Evolutionary conservation across 2,329 filamentous ascomycete species (phyloP).

Genomic region (Exophiala xenobiotica): DNA sequence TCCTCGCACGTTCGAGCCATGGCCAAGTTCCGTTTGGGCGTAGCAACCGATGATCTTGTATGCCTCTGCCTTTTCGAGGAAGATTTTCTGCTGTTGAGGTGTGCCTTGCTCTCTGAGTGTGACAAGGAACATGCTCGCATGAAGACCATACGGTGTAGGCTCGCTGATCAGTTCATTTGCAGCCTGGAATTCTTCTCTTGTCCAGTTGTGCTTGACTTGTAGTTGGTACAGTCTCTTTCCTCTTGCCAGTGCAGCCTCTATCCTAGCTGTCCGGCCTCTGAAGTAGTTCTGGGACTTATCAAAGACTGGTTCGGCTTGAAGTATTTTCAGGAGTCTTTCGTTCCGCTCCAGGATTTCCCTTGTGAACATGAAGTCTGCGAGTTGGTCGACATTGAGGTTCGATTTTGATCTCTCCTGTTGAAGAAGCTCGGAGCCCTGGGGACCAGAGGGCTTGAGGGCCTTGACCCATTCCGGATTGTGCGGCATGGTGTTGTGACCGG

Average conservation of each 20-base stretch:
- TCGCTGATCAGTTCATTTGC: slow-evolving; percentile 71
- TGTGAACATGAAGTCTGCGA: slow-evolving; percentile 69
- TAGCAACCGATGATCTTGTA: slow-evolving; percentile 78
- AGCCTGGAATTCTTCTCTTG: slow-evolving; percentile 59
- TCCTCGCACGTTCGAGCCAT: slow-evolving; percentile 73
- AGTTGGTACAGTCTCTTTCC: slow-evolving; percentile 70
- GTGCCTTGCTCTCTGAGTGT: slow-evolving; percentile 71
- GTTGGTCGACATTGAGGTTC: slow-evolving; percentile 64
- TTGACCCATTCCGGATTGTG: slow-evolving; percentile 64
- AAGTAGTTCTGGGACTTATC: slow-evolving; percentile 79
- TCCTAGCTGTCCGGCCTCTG: slow-evolving; percentile 65
- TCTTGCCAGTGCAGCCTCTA: slow-evolving; percentile 67
- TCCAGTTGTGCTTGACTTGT: slow-evolving; percentile 66
- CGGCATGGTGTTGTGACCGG: slow-evolving; percentile 28
- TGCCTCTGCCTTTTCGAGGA: slow-evolving; percentile 65
- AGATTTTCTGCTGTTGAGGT: slow-evolving; percentile 70
- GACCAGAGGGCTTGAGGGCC: slow-evolving; percentile 63
- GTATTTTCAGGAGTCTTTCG: slow-evolving; percentile 60
- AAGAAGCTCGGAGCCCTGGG: slow-evolving; percentile 69
- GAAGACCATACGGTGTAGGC: slow-evolving; percentile 71
- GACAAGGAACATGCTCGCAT: slow-evolving; percentile 69
- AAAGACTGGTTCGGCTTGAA: slow-evolving; percentile 68
- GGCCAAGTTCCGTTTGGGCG: slow-evolving; percentile 76
- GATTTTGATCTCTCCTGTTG: slow-evolving; percentile 67
- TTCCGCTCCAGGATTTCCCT: slow-evolving; percentile 63